Evolutionary conservation across 257 asterid genomes (phyloP), one percentile per base, ranked within the genome.

Genomic region (Solanum medicagineum): DNA sequence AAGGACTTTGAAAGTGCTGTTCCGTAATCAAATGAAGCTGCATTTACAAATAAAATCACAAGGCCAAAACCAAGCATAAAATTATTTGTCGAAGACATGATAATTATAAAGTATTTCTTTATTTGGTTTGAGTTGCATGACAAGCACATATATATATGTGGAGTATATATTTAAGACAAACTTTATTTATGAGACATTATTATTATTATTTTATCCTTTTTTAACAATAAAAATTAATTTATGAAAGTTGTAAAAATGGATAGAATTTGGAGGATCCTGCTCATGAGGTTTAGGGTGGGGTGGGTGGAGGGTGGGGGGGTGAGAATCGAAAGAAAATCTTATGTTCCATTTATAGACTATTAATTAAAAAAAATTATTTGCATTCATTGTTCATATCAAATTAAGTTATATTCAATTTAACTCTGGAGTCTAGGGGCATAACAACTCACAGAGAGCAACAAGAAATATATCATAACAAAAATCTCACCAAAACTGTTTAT

Each of bases 1-100:
- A 94, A 75, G 15, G 95, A 90, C 86, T 94, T 93, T 4, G 88
- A 81, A 51, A 93, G 83, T 20, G 97, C 97, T 36, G 19, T 81
- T 56, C 93, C 95, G 80, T 93, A 91, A 85, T 93, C 92, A 1
- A 86, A 6, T 17, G 93, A 88, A 59, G 47, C 66, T 40, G 49
- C 90, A 63, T 42, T 88, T 6, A 87, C 71, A 70, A 85, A 56
- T 66, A 89, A 87, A 86, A 49, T 66, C 81, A 84, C 4, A 84
- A 71, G 22, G 59, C 62, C 81, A 74, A 88, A 55, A 22, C 88
- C 13, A 92, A 42, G n/a, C 71, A 83, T 47, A 87, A 87, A 40
- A 49, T 11, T 19, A 6, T 19, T 55, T 57, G 1, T 60, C 29
- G 49, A 51, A 26, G 49, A 53, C 83, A 79, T 79, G 83, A 54